phyloP scores from a whole-genome alignment of 148 eudicot genomes.

The Rhododendron ferrugineum region DNA sequence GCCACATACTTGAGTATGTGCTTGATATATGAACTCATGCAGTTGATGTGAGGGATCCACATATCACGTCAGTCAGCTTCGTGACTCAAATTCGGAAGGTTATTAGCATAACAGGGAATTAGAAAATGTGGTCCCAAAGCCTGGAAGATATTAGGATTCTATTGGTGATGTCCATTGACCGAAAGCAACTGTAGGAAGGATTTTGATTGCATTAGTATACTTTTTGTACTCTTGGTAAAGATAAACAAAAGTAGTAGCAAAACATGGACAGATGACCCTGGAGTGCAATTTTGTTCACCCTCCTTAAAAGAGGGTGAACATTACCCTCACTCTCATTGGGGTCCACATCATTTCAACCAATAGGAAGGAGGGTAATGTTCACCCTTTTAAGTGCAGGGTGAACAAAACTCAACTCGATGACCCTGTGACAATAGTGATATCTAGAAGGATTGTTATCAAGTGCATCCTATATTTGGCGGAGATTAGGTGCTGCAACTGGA shows the following conservation, averaged over 20 bases:
- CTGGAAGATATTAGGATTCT: background rate
- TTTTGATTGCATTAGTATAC: background rate
- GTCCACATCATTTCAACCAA: too few species aligned
- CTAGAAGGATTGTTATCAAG: background rate
- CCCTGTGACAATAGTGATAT: background rate
- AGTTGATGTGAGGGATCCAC: background rate
- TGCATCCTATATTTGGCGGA: background rate
- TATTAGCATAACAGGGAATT: too few species aligned
- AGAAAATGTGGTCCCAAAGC: too few species aligned
- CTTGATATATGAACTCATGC: background rate
- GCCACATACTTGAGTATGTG: background rate
- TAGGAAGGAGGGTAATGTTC: too few species aligned
- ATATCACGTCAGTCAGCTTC: background rate
- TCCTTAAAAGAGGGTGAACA: too few species aligned
- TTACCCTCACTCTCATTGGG: too few species aligned
- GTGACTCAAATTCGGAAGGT: background rate
- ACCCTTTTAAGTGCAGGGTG: too few species aligned
- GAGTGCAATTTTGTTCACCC: too few species aligned
- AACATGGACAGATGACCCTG: background rate
- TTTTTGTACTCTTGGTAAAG: background rate
- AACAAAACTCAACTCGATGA: too few species aligned
- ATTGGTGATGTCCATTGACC: background rate
- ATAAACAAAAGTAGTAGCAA: background rate
- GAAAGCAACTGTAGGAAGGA: background rate
- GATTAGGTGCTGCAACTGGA: background rate